Conservation (phyloP, 2,329 filamentous ascomycete species). For the Sordariomycetes sp. region DNA sequence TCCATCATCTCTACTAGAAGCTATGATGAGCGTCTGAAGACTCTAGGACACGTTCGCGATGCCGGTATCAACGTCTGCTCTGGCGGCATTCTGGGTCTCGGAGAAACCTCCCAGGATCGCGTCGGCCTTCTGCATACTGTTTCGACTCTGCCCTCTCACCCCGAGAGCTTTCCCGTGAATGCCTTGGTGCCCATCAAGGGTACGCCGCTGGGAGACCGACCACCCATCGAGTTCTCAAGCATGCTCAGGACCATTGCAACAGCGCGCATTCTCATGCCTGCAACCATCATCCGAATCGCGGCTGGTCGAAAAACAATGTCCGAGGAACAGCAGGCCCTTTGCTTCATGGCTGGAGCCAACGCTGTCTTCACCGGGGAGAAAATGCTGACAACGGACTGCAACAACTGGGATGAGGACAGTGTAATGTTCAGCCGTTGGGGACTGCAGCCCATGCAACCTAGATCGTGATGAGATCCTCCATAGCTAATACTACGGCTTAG, state of each 20-base stretch:
- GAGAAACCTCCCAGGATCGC: conserved; percentile 70
- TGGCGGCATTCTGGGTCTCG: conserved; percentile 78
- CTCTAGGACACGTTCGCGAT: conserved; percentile 69
- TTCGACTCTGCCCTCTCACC: conserved; percentile 69
- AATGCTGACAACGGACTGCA: conserved; percentile 89
- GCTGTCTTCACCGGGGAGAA: conserved; percentile 95
- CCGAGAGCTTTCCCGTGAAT: conserved; percentile 87
- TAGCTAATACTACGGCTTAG: too few species aligned
- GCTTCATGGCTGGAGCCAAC: conserved; percentile 86
- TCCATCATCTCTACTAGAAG: conserved; percentile 75
- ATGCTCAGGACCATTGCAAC: conserved; percentile 78
- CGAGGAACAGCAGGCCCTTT: conserved; percentile 82
- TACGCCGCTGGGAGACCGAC: conserved; percentile 69
- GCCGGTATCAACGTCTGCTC: conserved; percentile 88
- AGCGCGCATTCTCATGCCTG: conserved; percentile 72
- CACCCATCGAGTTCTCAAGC: conserved; percentile 66
- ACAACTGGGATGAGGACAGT: conserved; percentile 82
- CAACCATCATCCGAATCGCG: conserved; percentile 78
- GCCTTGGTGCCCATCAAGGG: conserved; percentile 86
- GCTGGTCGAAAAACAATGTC: conserved; percentile 76
- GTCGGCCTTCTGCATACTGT: conserved; percentile 79
- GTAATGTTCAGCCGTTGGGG: conserved; percentile 80
- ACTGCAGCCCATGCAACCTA: conserved; percentile 57
- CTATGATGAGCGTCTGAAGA: conserved; percentile 80
- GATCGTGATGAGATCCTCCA: neutral